Conservation (phyloP, 257 asterid species). For the Nicotiana tomentosiformis region DNA sequence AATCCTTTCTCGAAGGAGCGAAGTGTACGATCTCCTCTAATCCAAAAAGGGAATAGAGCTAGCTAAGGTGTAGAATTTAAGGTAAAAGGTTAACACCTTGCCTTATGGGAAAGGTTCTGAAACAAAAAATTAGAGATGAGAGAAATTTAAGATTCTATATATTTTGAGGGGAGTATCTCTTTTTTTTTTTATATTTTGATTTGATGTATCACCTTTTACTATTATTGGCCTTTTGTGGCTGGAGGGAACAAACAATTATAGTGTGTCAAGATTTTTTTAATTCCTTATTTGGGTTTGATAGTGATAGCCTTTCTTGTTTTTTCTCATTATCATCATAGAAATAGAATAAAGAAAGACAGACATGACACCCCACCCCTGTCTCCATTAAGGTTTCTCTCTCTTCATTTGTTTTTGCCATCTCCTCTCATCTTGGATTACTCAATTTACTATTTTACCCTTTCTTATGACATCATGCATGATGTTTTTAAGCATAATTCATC, state of each 20-base stretch:
- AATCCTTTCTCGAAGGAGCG: background rate
- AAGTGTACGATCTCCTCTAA: background rate
- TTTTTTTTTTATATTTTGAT: background rate
- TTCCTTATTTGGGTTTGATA: conserved; percentile 19
- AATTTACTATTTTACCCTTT: background rate
- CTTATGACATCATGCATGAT: conserved; percentile 33
- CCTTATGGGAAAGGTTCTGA: conserved; percentile 31
- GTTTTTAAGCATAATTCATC: background rate
- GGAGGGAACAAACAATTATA: conserved; percentile 11
- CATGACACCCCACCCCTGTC: conserved; percentile 19
- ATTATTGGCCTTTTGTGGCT: conserved; percentile 11
- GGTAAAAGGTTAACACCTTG: conserved; percentile 19
- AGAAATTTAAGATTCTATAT: conserved; percentile 15
- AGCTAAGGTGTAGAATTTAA: conserved; percentile 10
- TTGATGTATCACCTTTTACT: conserved; percentile 23
- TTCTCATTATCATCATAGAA: background rate
- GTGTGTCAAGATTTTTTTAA: conserved; percentile 37
- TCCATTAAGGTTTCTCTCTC: conserved; percentile 32
- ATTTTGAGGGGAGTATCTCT: background rate
- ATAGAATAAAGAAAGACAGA: conserved; percentile 5
- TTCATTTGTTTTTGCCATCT: background rate
- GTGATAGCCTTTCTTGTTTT: conserved; percentile 16
- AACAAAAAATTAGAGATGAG: background rate
- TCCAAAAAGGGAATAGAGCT: background rate
- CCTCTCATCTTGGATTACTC: conserved; percentile 1